Evolutionary conservation across 2,329 filamentous ascomycete species (phyloP), one percentile per base, ranked within the genome.

Genomic region (Colletotrichum gigasporum): DNA sequence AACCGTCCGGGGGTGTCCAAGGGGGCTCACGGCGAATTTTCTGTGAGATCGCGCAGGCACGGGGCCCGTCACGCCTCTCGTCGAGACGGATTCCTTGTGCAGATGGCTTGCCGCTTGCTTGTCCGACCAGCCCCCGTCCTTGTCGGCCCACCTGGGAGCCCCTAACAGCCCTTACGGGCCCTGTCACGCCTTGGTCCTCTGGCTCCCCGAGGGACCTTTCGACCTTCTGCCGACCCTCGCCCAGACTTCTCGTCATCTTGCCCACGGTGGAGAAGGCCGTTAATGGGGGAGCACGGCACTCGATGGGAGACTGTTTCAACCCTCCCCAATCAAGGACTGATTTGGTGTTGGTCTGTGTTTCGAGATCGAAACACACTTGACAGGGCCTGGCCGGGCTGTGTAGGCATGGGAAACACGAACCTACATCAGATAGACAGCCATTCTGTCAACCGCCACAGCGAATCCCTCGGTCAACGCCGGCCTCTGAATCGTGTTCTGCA

Each of bases 1-100:
- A 66, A 66, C 61, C 14, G 22, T 66, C 60, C 39, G 44, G 63
- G 63, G 58, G 52, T 32, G 32, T n/a, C 35, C 44, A 63, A 35
- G 58, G 59, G 66, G 57, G 52, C 41, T 57, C 44, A 39, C 66
- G 66, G 58, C 63, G 63, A 67, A 62, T 68, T 68, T 66, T 52
- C 45, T 59, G 63, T 53, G 52, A 67, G 59, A 66, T 67, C 66
- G 59, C 55, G 58, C 58, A 42, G 39, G 52, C 60, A 54, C 54
- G 58, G 58, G 58, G 28, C 51, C 44, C 51, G 44, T 52, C 44
- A 52, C 32, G 28, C 44, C 51, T 66, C 60, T 58, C 22, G 35
- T 66, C 41, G 64, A 60, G 30, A 51, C 45, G 50, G 50, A 30
- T 58, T 52, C 47, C 52, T 56, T 64, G 41, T 55, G 60, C 48